Percentiles rank a stretch among this genome's conserved stretches.
Evolutionary conservation across 2,329 filamentous ascomycete genomes (phyloP).

Genomic region (Aureobasidium sp.): DNA sequence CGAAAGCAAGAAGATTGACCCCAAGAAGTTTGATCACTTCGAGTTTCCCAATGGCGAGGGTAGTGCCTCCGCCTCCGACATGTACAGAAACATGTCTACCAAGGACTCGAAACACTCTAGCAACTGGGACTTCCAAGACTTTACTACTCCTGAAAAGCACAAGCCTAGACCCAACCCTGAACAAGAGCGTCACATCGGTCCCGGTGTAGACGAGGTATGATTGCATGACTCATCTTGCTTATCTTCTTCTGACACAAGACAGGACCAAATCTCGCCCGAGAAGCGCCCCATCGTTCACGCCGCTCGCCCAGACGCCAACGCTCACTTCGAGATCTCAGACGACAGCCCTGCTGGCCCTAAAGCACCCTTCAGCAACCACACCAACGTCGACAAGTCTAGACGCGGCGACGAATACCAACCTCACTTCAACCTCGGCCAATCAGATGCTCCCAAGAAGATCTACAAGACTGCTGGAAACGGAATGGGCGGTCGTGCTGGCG

Average conservation of each 20-base stretch:
- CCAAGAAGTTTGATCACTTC: conserved; percentile 79
- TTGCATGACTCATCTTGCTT: conserved; percentile 7
- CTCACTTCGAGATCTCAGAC: conserved; percentile 79
- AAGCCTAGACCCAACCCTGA: conserved; percentile 55
- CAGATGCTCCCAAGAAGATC: conserved; percentile 30
- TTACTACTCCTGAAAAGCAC: conserved; percentile 71
- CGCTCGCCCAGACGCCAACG: conserved; percentile 68
- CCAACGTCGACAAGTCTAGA: conserved; percentile 51
- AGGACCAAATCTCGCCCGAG: conserved; percentile 51
- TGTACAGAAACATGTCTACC: conserved; percentile 21
- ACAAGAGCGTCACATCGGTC: conserved; percentile 66
- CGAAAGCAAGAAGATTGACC: conserved; percentile 55
- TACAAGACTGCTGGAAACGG: conserved; percentile 39
- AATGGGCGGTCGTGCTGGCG: conserved; percentile 55
- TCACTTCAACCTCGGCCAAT: conserved; percentile 70
- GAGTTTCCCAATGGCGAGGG: conserved; percentile 62
- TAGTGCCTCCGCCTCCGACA: conserved; percentile 28
- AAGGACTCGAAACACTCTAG: conserved; percentile 46
- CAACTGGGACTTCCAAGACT: conserved; percentile 86
- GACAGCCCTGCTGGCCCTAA: conserved; percentile 45
- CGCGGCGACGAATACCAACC: conserved; percentile 68
- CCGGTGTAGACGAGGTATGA: conserved; percentile 59
- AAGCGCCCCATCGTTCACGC: conserved; percentile 53
- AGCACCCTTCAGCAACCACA: conserved; percentile 31
- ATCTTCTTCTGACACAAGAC: conserved; percentile 18